A percentile compares a stretch with the other conserved stretches of the same genome.
These are phyloP conservation scores for Pseudonitzschia multistriata DNA, from an alignment of 108 stramenopile species.

Conservation along the genomic window DNA sequence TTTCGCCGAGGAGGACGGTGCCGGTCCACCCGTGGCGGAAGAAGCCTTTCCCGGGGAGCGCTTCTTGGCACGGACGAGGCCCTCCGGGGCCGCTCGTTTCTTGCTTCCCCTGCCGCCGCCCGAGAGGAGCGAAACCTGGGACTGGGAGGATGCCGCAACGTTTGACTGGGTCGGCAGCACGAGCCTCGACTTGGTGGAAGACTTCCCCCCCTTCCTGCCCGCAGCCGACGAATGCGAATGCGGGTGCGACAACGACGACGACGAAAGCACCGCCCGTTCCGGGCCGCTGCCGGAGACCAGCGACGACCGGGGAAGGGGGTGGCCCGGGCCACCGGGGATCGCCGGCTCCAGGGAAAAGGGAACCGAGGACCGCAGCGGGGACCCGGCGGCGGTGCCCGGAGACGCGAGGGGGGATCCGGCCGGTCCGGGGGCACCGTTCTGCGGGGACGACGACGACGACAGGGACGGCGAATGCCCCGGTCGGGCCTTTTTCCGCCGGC, in stretches of 20 bases:
- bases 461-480: not conserved
- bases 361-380: too few relatives aligned
- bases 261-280: not conserved
- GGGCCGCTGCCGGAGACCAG: not conserved
- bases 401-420: too few relatives aligned
- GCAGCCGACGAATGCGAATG: not conserved
- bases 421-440: too few relatives aligned
- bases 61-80: not conserved
- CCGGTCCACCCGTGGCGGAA: not conserved
- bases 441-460: not conserved
- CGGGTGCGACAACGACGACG: not conserved
- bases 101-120: not conserved
- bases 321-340: too few relatives aligned
- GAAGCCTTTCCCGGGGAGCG: too few relatives aligned
- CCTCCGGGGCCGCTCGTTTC: not conserved
- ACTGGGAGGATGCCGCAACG: not conserved
- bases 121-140: not conserved
- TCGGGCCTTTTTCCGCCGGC: slow-evolving; percentile 1
- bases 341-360: too few relatives aligned
- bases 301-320: not conserved
- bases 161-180: slow-evolving; percentile 3
- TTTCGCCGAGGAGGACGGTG: not conserved
- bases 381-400: too few relatives aligned
- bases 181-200: not conserved
- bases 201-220: not conserved